These are phyloP conservation scores for Candida dubliniensis DNA, from an alignment of 1,139 yeast species.

Conservation along the genomic window DNA sequence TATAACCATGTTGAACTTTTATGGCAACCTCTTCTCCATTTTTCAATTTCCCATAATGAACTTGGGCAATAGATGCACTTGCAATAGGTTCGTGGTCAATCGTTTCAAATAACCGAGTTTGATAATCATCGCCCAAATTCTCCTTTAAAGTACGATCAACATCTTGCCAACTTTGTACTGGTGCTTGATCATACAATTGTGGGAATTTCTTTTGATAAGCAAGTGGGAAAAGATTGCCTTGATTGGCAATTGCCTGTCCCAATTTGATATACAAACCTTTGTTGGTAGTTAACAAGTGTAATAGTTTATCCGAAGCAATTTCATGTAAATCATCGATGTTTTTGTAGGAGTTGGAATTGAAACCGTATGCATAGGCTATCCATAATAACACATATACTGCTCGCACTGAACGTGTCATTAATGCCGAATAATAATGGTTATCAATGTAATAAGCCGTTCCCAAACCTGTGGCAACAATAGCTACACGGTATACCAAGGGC, in stretches of 20 bases:
- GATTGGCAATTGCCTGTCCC: constrained; percentile 77
- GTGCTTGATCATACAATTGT: constrained; percentile 68
- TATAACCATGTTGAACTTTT: constrained; percentile 66
- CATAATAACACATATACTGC: constrained; percentile 49
- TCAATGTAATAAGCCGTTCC: constrained; percentile 38
- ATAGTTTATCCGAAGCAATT: constrained; percentile 55
- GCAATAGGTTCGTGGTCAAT: constrained; percentile 61
- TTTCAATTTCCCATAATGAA: constrained; percentile 54
- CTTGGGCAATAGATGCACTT: constrained; percentile 76
- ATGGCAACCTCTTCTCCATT: constrained; percentile 63
- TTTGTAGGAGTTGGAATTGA: constrained; percentile 42
- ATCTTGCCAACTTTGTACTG: constrained; percentile 60
- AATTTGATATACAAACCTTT: constrained; percentile 75
- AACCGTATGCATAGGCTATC: constrained; percentile 63
- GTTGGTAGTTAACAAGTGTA: constrained; percentile 52
- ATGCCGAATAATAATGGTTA: constrained; percentile 44
- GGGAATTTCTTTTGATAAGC: constrained; percentile 58
- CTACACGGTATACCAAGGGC: constrained; percentile 6
- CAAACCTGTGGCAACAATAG: constrained; percentile 11
- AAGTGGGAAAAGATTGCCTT: constrained; percentile 64
- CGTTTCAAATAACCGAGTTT: constrained; percentile 41
- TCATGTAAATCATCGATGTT: constrained; percentile 56
- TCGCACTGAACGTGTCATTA: constrained; percentile 51
- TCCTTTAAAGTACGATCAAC: constrained; percentile 46
- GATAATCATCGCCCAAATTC: constrained; percentile 50